These are phyloP conservation scores for Punica granatum DNA, from an alignment of 345 rosid species.

Conservation along the genomic window DNA sequence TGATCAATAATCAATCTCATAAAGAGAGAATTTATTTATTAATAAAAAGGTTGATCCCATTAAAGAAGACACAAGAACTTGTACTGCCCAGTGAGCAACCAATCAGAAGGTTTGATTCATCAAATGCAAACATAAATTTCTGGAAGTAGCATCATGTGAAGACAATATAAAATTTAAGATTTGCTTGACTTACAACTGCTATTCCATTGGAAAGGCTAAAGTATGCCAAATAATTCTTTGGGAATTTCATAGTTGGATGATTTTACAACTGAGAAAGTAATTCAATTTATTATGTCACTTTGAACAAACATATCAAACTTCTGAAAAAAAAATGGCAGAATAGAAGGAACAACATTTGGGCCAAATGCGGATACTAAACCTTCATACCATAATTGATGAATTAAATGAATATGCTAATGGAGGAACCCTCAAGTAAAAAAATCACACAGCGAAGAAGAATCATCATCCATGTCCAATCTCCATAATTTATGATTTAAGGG, in stretches of 20 bases:
- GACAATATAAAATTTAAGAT: neutral
- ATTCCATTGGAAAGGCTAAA: neutral
- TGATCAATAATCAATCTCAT: neutral
- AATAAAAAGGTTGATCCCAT: neutral
- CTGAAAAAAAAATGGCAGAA: neutral
- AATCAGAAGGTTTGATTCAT: neutral
- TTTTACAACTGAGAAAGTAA: neutral
- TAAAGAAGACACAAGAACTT: neutral
- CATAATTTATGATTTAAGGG: too few species aligned
- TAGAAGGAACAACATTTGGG: neutral
- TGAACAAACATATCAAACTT: slow-evolving; percentile 1
- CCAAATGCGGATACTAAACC: neutral
- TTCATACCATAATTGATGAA: neutral
- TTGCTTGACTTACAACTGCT: neutral
- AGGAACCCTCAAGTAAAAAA: neutral
- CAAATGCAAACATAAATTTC: neutral
- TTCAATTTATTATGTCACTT: neutral
- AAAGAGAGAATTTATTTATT: neutral
- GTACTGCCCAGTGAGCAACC: neutral
- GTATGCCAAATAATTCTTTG: neutral
- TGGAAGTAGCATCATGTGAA: neutral
- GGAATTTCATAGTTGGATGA: neutral
- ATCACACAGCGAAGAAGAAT: neutral
- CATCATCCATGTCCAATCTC: too few species aligned
- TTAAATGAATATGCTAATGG: neutral